phyloP scores from a whole-genome alignment of 2,329 filamentous ascomycete species.

The Arthrobotrys iridis region DNA sequence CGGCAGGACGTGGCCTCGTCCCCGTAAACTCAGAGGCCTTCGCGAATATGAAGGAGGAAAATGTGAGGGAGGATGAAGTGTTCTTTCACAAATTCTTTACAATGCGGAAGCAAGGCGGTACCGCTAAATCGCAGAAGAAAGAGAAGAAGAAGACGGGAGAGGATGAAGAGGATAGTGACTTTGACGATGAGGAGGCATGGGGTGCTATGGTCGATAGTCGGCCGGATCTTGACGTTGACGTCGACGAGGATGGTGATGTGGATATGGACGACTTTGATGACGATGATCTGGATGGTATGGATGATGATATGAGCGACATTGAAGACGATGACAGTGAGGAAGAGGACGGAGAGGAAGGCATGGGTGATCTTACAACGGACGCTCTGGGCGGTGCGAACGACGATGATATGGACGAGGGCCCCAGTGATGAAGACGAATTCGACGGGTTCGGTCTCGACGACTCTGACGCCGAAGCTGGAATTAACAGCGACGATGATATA shows the following conservation, averaged over 20 bases:
- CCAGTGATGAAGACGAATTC: conserved; percentile 64
- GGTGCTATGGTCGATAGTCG: conserved; percentile 83
- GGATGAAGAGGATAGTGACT: conserved; percentile 62
- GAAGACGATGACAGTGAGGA: conserved; percentile 62
- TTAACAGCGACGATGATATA: conserved; percentile 56
- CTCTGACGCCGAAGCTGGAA: conserved; percentile 61
- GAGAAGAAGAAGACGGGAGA: conserved; percentile 69
- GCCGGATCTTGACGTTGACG: conserved; percentile 77
- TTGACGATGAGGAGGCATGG: conserved; percentile 76
- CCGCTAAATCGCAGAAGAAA: conserved; percentile 67
- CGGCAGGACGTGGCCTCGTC: conserved; percentile 66
- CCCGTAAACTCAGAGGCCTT: conserved; percentile 87
- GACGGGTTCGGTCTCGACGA: conserved; percentile 63
- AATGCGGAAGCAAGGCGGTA: conserved; percentile 67
- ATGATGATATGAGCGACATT: conserved; percentile 64
- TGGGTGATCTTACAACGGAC: conserved; percentile 55
- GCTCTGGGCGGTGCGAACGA: conserved; percentile 65
- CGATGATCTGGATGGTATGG: conserved; percentile 61
- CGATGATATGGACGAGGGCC: conserved; percentile 63
- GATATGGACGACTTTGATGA: conserved; percentile 68
- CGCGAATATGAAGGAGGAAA: conserved; percentile 87
- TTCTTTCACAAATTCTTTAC: conserved; percentile 98
- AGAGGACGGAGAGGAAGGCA: conserved; percentile 60
- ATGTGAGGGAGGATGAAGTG: conserved; percentile 88
- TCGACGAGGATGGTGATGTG: conserved; percentile 67